These are phyloP conservation scores for Clohesyomyces aquaticus DNA, from an alignment of 495 filamentous ascomycete genomes.

Conservation along the genomic window DNA sequence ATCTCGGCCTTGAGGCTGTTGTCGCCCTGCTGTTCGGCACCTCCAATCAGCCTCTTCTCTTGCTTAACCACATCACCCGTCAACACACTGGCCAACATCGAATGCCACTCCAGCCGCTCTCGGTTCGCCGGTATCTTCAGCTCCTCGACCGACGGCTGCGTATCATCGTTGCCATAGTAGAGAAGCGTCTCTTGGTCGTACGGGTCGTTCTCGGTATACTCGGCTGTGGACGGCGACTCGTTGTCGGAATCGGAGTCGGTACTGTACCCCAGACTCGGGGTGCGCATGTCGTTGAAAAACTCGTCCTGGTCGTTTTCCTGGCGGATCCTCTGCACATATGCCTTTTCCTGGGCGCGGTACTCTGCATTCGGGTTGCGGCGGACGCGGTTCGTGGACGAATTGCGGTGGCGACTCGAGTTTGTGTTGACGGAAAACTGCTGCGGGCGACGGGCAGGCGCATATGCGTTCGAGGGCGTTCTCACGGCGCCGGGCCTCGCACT, in stretches of 20 bases:
- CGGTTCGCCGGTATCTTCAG: conserved; percentile 84
- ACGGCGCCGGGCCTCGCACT: conserved; percentile 33
- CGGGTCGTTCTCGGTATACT: conserved; percentile 75
- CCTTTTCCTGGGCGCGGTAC: conserved; percentile 80
- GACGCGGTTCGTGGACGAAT: conserved; percentile 32
- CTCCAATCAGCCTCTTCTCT: conserved; percentile 93
- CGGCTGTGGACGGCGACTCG: conserved; percentile 82
- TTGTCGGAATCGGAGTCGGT: conserved; percentile 88
- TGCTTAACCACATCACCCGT: conserved; percentile 97
- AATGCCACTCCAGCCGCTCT: conserved; percentile 95
- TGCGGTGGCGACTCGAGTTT: conserved; percentile 40
- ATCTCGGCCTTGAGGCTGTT: conserved; percentile 77
- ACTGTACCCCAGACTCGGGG: conserved; percentile 64
- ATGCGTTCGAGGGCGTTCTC: conserved; percentile 43
- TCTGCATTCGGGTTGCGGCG: conserved; percentile 72
- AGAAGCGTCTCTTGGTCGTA: conserved; percentile 94
- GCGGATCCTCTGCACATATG: conserved; percentile 75
- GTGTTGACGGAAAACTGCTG: conserved; percentile 54
- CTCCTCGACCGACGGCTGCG: conserved; percentile 85
- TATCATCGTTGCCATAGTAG: conserved; percentile 83
- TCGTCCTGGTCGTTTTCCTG: conserved; percentile 69
- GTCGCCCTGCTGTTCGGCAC: conserved; percentile 73
- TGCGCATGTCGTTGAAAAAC: conserved; percentile 73
- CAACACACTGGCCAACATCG: conserved; percentile 92
- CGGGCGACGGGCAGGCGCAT: conserved; percentile 62